Evolutionary conservation across 2,329 filamentous ascomycete species (phyloP), one percentile per base, ranked within the genome.

Genomic region (Cadophora malorum): DNA sequence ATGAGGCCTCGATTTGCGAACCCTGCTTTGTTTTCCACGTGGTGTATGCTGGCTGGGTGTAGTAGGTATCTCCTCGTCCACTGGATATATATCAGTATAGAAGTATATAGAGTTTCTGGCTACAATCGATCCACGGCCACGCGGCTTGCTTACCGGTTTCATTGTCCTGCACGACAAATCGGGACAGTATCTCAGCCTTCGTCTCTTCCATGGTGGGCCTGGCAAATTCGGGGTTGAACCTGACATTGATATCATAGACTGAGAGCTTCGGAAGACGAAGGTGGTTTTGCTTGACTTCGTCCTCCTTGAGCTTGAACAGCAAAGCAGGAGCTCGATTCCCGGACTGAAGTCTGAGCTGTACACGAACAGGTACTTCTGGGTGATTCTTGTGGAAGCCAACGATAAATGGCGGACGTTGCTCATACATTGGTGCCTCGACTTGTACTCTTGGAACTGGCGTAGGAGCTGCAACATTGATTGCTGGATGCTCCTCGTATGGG

Each of bases 111-210:
- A 28, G 28, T 28, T 5, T 28, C 28, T 28, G 28, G 28, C 28
- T 28, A 28, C 3, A 28, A 28, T 28, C 3, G 28, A 28, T 28
- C 28, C 28, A 28, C 28, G 28, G 28, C 28, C 28, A 28, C 28
- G 28, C 28, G 28, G 28, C 28, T 28, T 28, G 28, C 62, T 55
- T 31, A 64, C 62, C 10, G 33, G 23, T 25, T 41, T 35, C 31
- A 19, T 38, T 19, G n/a, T n/a, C 3, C n/a, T 25, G 41, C 9
- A n/a, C 31, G 28, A 53, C 2, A 45, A 64, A 31, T 4, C 35
- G 62, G 56, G 50, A 10, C 23, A 64, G n/a, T n/a, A 64, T 47
- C 49, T 38, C 49, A 8, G 62, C 62, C 12, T 47, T 64, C 5
- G 33, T 64, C 12, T 64, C 62, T 21, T 55, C 23, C 3, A 55